Evolutionary conservation across 2,329 filamentous ascomycete species (phyloP), one percentile per base, ranked within the genome.

Genomic region (Ambrosiella cleistominuta): DNA sequence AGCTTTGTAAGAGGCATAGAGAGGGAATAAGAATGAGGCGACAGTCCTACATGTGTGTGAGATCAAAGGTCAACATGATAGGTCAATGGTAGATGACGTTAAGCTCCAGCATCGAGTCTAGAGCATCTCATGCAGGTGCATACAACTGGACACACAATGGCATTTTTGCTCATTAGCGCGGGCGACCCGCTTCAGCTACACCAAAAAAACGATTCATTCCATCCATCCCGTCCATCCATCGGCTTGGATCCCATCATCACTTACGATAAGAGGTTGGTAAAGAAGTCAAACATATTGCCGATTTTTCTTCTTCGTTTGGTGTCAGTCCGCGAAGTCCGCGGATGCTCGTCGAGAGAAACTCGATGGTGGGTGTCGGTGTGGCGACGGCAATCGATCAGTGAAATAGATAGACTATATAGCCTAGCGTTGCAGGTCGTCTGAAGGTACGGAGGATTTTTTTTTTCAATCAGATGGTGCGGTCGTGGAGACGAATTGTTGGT

Each of bases 1-100:
- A 54, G 93, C 91, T 76, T 97, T 97, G 79, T 96, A 97, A 63
- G 91, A 95, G 64, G 91, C 90, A 73, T 95, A 97, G 63, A 96
- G 82, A 56, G 93, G 93, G 69, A 97, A 94, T 68, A 96, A 82
- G 68, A 95, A 89, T 59, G 90, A 94, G 60, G 86, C 83, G 68
- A 91, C 71, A 62, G 88, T 91, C 68, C 89, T 95, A 68, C 56
- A 44, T 37, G 56, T 37, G 17, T 55, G 17, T 12, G 27, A 27
- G n/a, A 39, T 40, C 0, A 55, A 13, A n/a, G 54, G 19, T 45
- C 36, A 56, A 12, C n/a, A 17, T 47, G 27, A 15, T 56, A 7
- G 19, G 35, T 37, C 13, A 17, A 15, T 1, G 12, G 12, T 27
- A 37, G 9, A 36, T 37, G 35, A n/a, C 15, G 47, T 38, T 0